These are phyloP conservation scores for Colletotrichum graminicola DNA, from an alignment of 2,329 filamentous ascomycete species.

Conservation along the genomic window DNA sequence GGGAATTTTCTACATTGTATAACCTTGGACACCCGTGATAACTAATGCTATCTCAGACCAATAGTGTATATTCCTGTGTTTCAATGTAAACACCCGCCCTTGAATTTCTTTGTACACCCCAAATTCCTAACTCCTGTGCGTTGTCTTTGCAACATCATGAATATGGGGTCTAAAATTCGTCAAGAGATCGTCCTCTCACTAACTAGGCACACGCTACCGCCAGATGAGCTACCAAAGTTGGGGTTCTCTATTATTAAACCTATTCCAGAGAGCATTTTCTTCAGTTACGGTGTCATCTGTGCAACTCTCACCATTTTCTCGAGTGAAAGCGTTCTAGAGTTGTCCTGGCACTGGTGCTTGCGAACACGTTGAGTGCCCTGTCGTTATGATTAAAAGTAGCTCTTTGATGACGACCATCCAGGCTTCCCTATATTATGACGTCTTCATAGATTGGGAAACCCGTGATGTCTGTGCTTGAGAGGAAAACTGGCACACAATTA, in stretches of 20 bases:
- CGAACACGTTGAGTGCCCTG: background rate
- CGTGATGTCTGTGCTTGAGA: background rate
- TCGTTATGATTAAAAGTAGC: background rate
- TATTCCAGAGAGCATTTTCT: no score
- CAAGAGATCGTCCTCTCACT: background rate
- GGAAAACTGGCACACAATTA: fast-evolving
- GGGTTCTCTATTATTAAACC: background rate
- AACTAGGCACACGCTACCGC: background rate
- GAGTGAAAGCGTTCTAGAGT: background rate
- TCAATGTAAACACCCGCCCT: background rate
- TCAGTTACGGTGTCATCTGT: no score
- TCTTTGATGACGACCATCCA: background rate
- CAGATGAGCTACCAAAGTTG: background rate
- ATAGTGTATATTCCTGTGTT: background rate
- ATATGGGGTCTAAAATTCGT: background rate
- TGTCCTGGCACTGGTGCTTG: background rate
- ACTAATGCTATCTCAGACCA: background rate
- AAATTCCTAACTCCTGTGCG: background rate
- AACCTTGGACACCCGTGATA: background rate
- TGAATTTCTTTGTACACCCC: background rate
- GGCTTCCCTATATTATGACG: background rate
- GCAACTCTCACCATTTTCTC: no score
- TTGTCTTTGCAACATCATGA: background rate
- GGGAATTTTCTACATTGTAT: background rate
- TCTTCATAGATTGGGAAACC: no score